Percentiles rank a stretch among this genome's conserved stretches.
phyloP scores from a whole-genome alignment of 2,329 filamentous ascomycete genomes.

The Colletotrichum endophyticum region DNA sequence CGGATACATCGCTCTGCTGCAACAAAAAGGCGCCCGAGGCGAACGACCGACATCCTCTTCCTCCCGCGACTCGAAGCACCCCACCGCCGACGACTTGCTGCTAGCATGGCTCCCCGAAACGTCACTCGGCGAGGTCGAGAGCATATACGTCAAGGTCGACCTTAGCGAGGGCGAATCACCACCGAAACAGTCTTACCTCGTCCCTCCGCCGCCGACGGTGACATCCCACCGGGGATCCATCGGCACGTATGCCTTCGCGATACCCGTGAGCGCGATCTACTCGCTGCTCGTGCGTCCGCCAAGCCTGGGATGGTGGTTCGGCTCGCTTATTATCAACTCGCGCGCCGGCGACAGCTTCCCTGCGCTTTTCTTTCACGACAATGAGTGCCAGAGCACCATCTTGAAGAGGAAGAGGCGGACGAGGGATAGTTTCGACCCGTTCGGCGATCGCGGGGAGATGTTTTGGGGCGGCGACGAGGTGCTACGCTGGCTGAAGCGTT shows the following conservation, averaged over 20 bases:
- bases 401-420: slow-evolving; percentile 88
- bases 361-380: slow-evolving; percentile 96
- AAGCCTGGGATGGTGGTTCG: slow-evolving; percentile 98
- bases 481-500: slow-evolving; percentile 85
- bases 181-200: slow-evolving; percentile 86
- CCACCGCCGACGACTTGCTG: slow-evolving; percentile 74
- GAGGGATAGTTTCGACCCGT: slow-evolving; percentile 87
- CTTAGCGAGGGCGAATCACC: slow-evolving; percentile 80
- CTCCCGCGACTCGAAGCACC: slow-evolving; percentile 39
- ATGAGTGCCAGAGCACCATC: slow-evolving; percentile 94
- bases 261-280: slow-evolving; percentile 90
- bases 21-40: slow-evolving; percentile 72
- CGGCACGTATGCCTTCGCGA: slow-evolving; percentile 87
- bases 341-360: slow-evolving; percentile 91
- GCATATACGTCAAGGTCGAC: slow-evolving; percentile 95
- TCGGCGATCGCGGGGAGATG: slow-evolving; percentile 82
- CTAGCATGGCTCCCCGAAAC: slow-evolving; percentile 94
- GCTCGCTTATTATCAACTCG: slow-evolving; percentile 92
- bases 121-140: slow-evolving; percentile 82
- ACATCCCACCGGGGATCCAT: slow-evolving; percentile 74
- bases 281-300: slow-evolving; percentile 89
- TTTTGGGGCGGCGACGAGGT: slow-evolving; percentile 99
- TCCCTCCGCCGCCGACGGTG: slow-evolving; percentile 87
- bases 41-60: slow-evolving; percentile 48
- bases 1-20: slow-evolving; percentile 89